A percentile compares a stretch with the other conserved stretches of the same genome.
phyloP scores from a whole-genome alignment of 306 rosid genomes.

The Lotus japonicus region DNA sequence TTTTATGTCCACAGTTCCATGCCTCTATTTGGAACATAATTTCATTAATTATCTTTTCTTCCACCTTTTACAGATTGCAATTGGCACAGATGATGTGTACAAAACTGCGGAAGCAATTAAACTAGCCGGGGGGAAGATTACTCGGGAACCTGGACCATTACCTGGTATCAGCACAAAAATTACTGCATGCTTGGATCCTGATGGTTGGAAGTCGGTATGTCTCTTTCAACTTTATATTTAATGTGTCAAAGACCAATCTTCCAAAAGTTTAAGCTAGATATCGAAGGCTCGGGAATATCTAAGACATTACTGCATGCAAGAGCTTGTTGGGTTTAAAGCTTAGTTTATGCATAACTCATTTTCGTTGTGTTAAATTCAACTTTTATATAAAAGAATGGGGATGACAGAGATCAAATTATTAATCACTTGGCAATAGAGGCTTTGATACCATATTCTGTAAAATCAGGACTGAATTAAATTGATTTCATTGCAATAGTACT shows the following conservation, averaged over 20 bases:
- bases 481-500: too few species aligned
- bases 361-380: not conserved
- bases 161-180: constrained; percentile 95
- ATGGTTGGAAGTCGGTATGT: constrained; percentile 95
- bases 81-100: constrained; percentile 94
- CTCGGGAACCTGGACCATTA: constrained; percentile 95
- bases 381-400: not conserved
- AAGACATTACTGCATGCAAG: not conserved
- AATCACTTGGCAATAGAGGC: not conserved
- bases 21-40: constrained; percentile 14
- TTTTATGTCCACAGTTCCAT: not conserved
- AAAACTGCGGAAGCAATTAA: constrained; percentile 89
- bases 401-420: not conserved
- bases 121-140: constrained; percentile 75
- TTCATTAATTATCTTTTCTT: not conserved
- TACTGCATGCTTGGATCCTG: constrained; percentile 96
- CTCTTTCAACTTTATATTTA: constrained; percentile 18
- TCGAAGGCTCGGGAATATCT: not conserved
- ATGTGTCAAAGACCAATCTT: constrained; percentile 1
- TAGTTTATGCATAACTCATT: not conserved
- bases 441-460: not conserved
- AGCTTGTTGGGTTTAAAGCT: not conserved
- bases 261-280: not conserved
- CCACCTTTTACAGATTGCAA: constrained; percentile 57
- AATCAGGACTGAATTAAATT: too few species aligned